These are phyloP conservation scores for Diplodia sapinea DNA, from an alignment of 2,329 filamentous ascomycete species.

Conservation along the genomic window DNA sequence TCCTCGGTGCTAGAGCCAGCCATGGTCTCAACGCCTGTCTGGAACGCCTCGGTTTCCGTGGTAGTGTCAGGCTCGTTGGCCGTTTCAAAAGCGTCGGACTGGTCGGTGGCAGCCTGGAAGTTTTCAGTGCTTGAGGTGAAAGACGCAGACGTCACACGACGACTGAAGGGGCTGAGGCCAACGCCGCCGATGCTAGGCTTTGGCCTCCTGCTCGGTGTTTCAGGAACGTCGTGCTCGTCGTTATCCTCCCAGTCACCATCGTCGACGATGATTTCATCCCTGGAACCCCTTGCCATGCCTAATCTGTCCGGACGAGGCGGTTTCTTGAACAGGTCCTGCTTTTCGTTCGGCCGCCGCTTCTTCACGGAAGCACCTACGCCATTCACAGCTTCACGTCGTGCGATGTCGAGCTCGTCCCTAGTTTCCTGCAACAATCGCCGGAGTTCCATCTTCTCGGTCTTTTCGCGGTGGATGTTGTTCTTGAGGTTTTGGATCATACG, in stretches of 20 bases:
- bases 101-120: slow-evolving; percentile 76
- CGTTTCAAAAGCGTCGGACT: slow-evolving; percentile 69
- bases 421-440: slow-evolving; percentile 95
- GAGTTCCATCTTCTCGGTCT: slow-evolving; percentile 96
- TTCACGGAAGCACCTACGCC: slow-evolving; percentile 56
- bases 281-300: slow-evolving; percentile 58
- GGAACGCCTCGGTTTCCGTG: slow-evolving; percentile 93
- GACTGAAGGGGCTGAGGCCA: slow-evolving; percentile 36
- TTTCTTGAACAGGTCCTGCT: slow-evolving; percentile 73
- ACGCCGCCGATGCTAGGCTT: slow-evolving; percentile 31
- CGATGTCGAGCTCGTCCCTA: slow-evolving; percentile 83
- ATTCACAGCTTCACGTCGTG: slow-evolving; percentile 60
- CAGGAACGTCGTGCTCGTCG: slow-evolving; percentile 62
- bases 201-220: slow-evolving; percentile 49
- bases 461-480: slow-evolving; percentile 93
- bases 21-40: slow-evolving; percentile 82
- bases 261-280: slow-evolving; percentile 78
- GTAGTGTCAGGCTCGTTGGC: slow-evolving; percentile 75
- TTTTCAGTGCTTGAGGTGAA: slow-evolving; percentile 62
- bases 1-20: slow-evolving; percentile 76
- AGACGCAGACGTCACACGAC: slow-evolving; percentile 44
- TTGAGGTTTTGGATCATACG: slow-evolving; percentile 96
- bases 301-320: slow-evolving; percentile 73
- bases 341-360: slow-evolving; percentile 62
- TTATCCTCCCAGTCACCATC: slow-evolving; percentile 93